A percentile compares a stretch with the other conserved stretches of the same genome.
phyloP scores from a whole-genome alignment of 176 grass and related monocot species.

The Hordeum marinum region DNA sequence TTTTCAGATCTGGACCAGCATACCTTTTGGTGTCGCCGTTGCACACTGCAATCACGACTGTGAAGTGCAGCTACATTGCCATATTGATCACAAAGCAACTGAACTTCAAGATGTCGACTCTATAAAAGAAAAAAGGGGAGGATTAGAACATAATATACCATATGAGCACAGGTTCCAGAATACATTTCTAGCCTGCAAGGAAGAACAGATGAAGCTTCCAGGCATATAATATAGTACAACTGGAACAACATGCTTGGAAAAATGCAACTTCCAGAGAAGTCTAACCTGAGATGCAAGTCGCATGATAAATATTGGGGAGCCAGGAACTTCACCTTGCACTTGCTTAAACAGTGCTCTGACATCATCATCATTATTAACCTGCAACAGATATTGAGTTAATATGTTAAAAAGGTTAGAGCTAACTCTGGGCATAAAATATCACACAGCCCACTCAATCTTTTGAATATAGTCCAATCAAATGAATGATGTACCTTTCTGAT shows the following conservation, averaged over 20 bases:
- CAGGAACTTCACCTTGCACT: slow-evolving; percentile 99
- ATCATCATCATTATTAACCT: slow-evolving; percentile 99
- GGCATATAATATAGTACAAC: background rate
- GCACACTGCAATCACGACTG: slow-evolving; percentile 98
- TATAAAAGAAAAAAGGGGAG: slow-evolving; percentile 21
- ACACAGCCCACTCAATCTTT: slow-evolving; percentile 21
- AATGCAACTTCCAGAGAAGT: background rate
- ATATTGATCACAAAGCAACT: slow-evolving; percentile 89
- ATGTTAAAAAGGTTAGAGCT: slow-evolving; percentile 1
- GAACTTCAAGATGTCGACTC: slow-evolving; percentile 99
- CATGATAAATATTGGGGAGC: slow-evolving; percentile 99
- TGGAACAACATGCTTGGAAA: background rate
- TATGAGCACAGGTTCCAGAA: background rate
- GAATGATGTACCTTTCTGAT: slow-evolving; percentile 78
- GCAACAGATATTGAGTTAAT: slow-evolving; percentile 20
- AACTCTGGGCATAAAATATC: slow-evolving; percentile 20
- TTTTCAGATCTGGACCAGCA: slow-evolving; percentile 4
- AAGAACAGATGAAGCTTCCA: slow-evolving; percentile 15
- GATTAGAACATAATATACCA: slow-evolving; percentile 6
- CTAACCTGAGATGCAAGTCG: slow-evolving; percentile 90
- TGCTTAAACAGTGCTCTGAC: slow-evolving; percentile 93
- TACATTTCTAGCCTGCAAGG: background rate
- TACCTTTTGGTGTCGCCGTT: slow-evolving; percentile 96
- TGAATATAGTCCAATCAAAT: background rate
- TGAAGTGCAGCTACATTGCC: slow-evolving; percentile 96